Conservation (phyloP, 2,329 filamentous ascomycete genomes). For the Cladosporium sp. region DNA sequence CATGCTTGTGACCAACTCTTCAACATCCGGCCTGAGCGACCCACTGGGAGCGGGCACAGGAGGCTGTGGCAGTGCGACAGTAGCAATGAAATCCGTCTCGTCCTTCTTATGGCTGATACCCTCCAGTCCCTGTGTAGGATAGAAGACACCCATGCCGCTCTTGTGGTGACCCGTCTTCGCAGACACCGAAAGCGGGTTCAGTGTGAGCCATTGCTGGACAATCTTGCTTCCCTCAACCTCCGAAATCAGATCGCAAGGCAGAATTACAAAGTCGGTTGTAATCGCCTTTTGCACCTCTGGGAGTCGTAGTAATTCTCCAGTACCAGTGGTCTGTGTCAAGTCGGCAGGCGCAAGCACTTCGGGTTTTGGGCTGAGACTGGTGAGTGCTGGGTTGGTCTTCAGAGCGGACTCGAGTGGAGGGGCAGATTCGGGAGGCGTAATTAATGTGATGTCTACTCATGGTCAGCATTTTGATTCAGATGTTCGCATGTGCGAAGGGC, state of each 20-base stretch:
- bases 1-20: slow-evolving; percentile 78
- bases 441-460: slow-evolving; percentile 50
- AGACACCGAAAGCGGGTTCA: slow-evolving; percentile 47
- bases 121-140: slow-evolving; percentile 71
- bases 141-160: slow-evolving; percentile 86
- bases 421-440: slow-evolving; percentile 55
- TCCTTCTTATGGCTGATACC: slow-evolving; percentile 73
- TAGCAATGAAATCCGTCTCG: slow-evolving; percentile 88
- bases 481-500: neutral
- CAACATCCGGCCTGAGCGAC: slow-evolving; percentile 64
- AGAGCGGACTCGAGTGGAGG: slow-evolving; percentile 65
- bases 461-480: neutral
- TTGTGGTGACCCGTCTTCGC: slow-evolving; percentile 58
- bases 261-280: slow-evolving; percentile 78
- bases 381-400: slow-evolving; percentile 73
- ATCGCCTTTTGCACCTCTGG: slow-evolving; percentile 76
- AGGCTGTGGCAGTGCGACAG: slow-evolving; percentile 60
- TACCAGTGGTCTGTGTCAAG: slow-evolving; percentile 79
- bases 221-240: slow-evolving; percentile 79
- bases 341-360: slow-evolving; percentile 71
- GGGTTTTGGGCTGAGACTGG: slow-evolving; percentile 65
- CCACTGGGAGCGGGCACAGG: slow-evolving; percentile 57
- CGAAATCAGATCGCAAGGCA: slow-evolving; percentile 91
- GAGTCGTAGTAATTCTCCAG: slow-evolving; percentile 79
- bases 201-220: slow-evolving; percentile 88